These are phyloP conservation scores for Isabelozyma pseudorhagii DNA, from an alignment of 805 yeast species.

Conservation along the genomic window DNA sequence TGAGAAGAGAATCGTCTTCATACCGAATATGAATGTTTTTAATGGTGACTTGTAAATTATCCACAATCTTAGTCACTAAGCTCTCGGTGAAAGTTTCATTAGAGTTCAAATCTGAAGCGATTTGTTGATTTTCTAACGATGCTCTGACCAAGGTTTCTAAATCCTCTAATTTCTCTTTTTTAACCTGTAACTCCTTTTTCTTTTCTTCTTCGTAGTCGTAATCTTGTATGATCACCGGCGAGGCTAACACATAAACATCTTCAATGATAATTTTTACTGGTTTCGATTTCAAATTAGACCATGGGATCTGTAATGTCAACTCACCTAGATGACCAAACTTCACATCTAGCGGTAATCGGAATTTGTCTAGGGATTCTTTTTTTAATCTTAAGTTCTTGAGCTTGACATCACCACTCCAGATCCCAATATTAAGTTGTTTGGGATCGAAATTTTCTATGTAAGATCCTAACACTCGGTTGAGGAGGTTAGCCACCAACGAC, in stretches of 20 bases:
- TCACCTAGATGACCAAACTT: conserved; percentile 88
- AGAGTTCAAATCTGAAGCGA: conserved; percentile 38
- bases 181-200: conserved; percentile 58
- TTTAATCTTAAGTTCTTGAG: conserved; percentile 72
- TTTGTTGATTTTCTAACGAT: conserved; percentile 21
- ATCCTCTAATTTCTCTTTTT: conserved; percentile 62
- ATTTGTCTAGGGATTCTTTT: conserved; percentile 83
- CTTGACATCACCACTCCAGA: conserved; percentile 97
- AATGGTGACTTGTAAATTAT: conserved; percentile 87
- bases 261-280: conserved; percentile 88
- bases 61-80: conserved; percentile 83
- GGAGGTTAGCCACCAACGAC: conserved; percentile 59
- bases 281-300: conserved; percentile 90
- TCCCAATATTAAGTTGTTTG: conserved; percentile 89
- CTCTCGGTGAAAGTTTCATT: conserved; percentile 86
- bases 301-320: conserved; percentile 87
- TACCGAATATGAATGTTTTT: conserved; percentile 89
- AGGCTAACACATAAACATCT: conserved; percentile 79
- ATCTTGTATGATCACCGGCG: conserved; percentile 62
- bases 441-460: conserved; percentile 96
- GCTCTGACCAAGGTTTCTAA: conserved; percentile 63
- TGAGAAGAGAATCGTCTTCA: conserved; percentile 73
- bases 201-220: conserved; percentile 56
- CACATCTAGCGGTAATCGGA: conserved; percentile 83
- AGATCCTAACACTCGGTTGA: conserved; percentile 61